Evolutionary conservation across 2,329 filamentous ascomycete species (phyloP).

Genomic region (Penicillium occitanis): DNA sequence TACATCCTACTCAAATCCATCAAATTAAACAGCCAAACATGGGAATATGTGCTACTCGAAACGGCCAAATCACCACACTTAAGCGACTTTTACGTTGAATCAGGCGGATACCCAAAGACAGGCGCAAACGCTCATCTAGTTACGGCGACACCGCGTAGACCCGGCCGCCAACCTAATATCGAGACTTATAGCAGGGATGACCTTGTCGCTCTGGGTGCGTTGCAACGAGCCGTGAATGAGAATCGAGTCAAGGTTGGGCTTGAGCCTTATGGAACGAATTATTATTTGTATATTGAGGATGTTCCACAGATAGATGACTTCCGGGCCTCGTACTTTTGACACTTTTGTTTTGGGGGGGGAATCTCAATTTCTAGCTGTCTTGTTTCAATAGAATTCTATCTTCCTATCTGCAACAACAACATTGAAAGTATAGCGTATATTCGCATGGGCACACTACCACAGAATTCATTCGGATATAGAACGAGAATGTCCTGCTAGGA

Average conservation of each 20-base stretch:
- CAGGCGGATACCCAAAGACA: background rate
- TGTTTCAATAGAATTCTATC: too few species aligned
- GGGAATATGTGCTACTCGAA: background rate
- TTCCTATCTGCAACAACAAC: too few species aligned
- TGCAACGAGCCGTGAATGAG: background rate
- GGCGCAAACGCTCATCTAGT: background rate
- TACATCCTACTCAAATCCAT: background rate
- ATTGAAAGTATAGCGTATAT: too few species aligned
- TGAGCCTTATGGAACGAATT: background rate
- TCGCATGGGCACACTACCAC: too few species aligned
- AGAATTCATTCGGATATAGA: too few species aligned
- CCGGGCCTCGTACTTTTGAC: background rate
- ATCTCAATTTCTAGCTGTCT: too few species aligned
- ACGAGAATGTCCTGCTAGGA: too few species aligned
- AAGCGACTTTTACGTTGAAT: background rate
- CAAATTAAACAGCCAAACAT: background rate
- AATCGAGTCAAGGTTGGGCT: background rate
- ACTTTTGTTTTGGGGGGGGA: too few species aligned
- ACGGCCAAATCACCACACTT: background rate
- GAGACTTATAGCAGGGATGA: background rate
- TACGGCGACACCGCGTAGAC: background rate
- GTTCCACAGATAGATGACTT: background rate
- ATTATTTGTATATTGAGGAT: background rate
- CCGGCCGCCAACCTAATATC: background rate
- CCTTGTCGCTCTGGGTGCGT: background rate